Evolutionary conservation across 2,329 filamentous ascomycete genomes (phyloP), one percentile per base, ranked within the genome.

Genomic region (Botrytis porri): DNA sequence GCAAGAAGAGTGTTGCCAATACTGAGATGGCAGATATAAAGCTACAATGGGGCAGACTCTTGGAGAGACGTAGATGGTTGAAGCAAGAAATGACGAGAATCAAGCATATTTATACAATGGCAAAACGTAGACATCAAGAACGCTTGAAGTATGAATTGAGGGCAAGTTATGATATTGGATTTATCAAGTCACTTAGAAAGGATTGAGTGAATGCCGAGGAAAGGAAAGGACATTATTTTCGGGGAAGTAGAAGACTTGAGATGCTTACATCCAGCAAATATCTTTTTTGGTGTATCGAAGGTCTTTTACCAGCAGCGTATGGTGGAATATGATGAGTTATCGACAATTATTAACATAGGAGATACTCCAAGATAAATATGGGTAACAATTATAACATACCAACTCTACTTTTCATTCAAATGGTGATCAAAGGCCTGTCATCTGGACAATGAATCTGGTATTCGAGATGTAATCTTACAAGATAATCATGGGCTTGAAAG

Each of bases 51-150:
- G 39, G 22, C 59, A 25, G 32, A 10, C 39, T 72, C 10, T 37
- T 7, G 39, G 43, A 67, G 22, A 72, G 63, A 69, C 70, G 64
- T 16, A 48, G 43, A 67, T 69, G 70, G 70, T 29, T 69, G 39
- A 66, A 20, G 48, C n/a, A 20, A 35, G 70, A 72, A 51, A 54
- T 72, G 63, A 29, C 25, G 62, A 51, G 20, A 29, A 72, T 69
- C 51, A 66, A 67, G 37, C 43, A n/a, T 16, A 7, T 48, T 5
- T 25, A 59, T n/a, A 29, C 25, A 43, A 29, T 22, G 22, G 39
- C 59, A n/a, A 67, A 63, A 60, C 12, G 16, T 6, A 16, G 14
- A 59, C 45, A 51, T 59, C 62, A 66, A 57, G 69, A 67, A 45
- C 29, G 37, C 35, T 20, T 43, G 3, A 16, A 32, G 22, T 59